Base-by-base conservation (phyloP, 1,284 basidiomycete genomes). In the Hemileccinum hortonii region DNA sequence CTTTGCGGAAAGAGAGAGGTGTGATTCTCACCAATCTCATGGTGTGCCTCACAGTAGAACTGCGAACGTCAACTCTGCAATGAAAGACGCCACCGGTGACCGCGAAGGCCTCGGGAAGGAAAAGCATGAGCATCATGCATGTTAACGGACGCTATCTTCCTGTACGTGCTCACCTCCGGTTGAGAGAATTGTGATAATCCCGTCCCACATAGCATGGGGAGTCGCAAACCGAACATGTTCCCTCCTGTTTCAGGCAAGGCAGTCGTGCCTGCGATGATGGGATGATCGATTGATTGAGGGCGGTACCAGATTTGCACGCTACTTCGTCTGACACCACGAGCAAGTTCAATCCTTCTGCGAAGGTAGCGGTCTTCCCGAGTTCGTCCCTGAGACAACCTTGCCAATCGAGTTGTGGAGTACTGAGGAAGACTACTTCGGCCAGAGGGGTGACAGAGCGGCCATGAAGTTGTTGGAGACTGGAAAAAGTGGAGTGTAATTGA, bases 251-350 rank as follows among this genome's bases (percentile, higher is more conserved):
- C 88, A 98, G 6, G 95, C 86, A 32, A 99, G 83, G 64, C 87
- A 91, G 65, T 99, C 97, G 71, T 98, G 99, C 87, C 92, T 54
- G 14, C 40, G 36, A 22, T 32, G 36, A 22, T 32, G 21, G 30
- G 15, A 41, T 6, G 35, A 43, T 60, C 21, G 58, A 21, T 32
- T 16, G 11, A 30, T 26, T 26, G 26, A 26, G 26, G 9, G 26
- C 26, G 26, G 26, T 9, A 26, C 26, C 26, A 29, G 5, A 29
- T 75, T 82, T 30, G 75, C 87, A 56, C 64, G 93, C 91, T 70
- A 98, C 95, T 83, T 99, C 97, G 72, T 99, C 97, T 1, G 94
- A 78, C n/a, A n/a, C n/a, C n/a, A n/a, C 77, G 98, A 99, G 74
- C 16, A 98, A 78, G 69, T 99, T 94, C 72, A 91, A 88, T 74